Evolutionary conservation across 352 stramenopile genomes (phyloP).

Genomic region (Globisporangium echinulatum): DNA sequence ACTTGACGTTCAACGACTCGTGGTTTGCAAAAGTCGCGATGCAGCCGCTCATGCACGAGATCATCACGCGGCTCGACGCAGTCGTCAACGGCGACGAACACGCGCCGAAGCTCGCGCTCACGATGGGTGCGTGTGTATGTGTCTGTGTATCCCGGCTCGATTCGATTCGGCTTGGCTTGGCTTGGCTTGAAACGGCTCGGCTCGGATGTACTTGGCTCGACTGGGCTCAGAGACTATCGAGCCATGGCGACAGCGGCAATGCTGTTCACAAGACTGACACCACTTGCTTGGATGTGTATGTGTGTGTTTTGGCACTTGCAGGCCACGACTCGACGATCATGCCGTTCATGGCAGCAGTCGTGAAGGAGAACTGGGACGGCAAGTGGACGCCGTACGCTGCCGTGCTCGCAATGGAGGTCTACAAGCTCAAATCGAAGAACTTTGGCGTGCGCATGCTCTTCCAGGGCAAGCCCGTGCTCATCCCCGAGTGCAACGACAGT

Average conservation of each 20-base stretch:
- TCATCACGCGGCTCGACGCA: constrained; percentile 52
- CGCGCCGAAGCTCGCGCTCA: constrained; percentile 61
- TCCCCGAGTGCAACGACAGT: constrained; percentile 76
- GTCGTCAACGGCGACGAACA: constrained; percentile 29
- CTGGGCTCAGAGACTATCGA: too few relatives aligned
- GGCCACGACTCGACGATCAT: constrained; percentile 84
- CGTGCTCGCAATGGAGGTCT: constrained; percentile 70
- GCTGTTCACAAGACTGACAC: neutral
- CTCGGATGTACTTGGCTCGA: too few relatives aligned
- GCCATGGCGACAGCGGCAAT: too few relatives aligned
- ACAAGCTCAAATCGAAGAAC: constrained; percentile 60
- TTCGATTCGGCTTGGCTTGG: neutral
- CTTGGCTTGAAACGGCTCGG: too few relatives aligned
- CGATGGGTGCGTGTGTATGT: constrained; percentile 44
- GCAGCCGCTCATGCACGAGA: constrained; percentile 73
- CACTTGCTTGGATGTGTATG: neutral
- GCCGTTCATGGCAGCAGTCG: constrained; percentile 66
- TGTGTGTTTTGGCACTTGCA: constrained; percentile 5
- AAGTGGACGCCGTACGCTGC: constrained; percentile 82
- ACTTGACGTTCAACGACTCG: constrained; percentile 71
- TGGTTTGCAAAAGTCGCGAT: constrained; percentile 82
- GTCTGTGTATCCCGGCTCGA: too few relatives aligned
- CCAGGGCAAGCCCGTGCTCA: constrained; percentile 57
- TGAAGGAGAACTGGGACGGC: constrained; percentile 72
- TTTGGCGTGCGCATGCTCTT: constrained; percentile 66